Base-by-base conservation (phyloP, 305 asterid species). In the Fraxinus greggii region DNA sequence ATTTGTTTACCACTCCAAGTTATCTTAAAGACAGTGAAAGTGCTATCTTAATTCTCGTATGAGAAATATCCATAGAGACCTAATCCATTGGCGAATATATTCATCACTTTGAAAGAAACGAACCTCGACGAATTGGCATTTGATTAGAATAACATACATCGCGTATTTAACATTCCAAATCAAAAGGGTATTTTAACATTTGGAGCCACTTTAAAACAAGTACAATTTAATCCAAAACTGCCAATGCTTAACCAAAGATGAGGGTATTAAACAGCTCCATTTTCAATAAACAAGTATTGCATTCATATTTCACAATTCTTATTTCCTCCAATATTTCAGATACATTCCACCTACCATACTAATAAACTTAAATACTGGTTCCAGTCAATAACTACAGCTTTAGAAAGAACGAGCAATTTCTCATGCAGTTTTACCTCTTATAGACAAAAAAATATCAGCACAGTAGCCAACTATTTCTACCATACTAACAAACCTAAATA, bases 401-500 rank as follows among this genome's bases (percentile, higher is more conserved):
- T 9, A 24, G 28, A 81, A 79, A 74, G 36, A 67, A 51, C 26
- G 81, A 78, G 54, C 38, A 80, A 72, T 76, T 72, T 78, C 73
- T 59, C 48, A 75, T 56, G 65, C 40, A 48, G 7, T 21, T 69
- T 31, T 94, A 96, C 99, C 99, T 96, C 99, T 88, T 97, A 98
- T 78, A 97, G 97, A 88, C 99, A 36, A 94, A 84, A 97, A 89
- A 81, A 97, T 90, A 83, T 97, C 99, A 1, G 98, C 97, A 63
- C 83, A 92, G 86, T 93, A 94, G 85, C 95, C 97, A 89, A 91
- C 92, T 78, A 97, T 97, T 86, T 97, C 99, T n/a, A 36, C 42
- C 42, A 36, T 36, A 36, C 42, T 36, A 36, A 36, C 42, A 36
- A 54, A 79, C 32, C 19, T 48, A 61, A 84, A 77, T 26, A 23